Percentiles rank a stretch among this genome's conserved stretches.
These are phyloP conservation scores for Cystobasidium onofrii DNA, from an alignment of 768 basidiomycete species.

Conservation along the genomic window DNA sequence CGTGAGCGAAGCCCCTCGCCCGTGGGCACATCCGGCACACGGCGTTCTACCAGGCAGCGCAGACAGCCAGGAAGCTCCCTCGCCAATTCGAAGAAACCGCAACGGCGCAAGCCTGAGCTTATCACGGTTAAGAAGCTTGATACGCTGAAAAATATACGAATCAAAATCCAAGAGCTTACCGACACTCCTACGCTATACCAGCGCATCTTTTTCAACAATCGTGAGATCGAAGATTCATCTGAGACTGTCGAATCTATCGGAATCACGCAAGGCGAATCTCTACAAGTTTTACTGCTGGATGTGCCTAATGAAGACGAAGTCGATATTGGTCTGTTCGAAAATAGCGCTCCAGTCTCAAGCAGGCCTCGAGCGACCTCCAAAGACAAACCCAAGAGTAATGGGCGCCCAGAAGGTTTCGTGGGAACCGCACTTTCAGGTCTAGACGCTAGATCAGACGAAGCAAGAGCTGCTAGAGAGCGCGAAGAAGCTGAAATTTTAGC, in stretches of 20 bases:
- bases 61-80: background rate
- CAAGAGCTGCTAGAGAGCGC: background rate
- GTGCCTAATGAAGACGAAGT: background rate
- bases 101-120: background rate
- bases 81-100: background rate
- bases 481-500: background rate
- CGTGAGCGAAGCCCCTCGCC: background rate
- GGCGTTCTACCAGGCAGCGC: background rate
- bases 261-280: background rate
- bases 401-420: conserved; percentile 7
- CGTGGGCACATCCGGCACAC: background rate
- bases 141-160: conserved; percentile 9
- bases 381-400: conserved; percentile 3
- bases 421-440: conserved; percentile 10
- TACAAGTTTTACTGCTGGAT: background rate
- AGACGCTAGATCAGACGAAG: background rate
- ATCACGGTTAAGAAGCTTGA: background rate
- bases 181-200: conserved; percentile 6
- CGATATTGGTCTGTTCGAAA: background rate
- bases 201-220: conserved; percentile 12
- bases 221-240: conserved; percentile 11
- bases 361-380: background rate
- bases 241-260: conserved; percentile 25
- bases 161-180: background rate
- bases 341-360: background rate